Percentiles rank a stretch among this genome's conserved stretches.
Evolutionary conservation across 129 eudicot genomes (phyloP).

Genomic region (Centrapalus pauciflorus): DNA sequence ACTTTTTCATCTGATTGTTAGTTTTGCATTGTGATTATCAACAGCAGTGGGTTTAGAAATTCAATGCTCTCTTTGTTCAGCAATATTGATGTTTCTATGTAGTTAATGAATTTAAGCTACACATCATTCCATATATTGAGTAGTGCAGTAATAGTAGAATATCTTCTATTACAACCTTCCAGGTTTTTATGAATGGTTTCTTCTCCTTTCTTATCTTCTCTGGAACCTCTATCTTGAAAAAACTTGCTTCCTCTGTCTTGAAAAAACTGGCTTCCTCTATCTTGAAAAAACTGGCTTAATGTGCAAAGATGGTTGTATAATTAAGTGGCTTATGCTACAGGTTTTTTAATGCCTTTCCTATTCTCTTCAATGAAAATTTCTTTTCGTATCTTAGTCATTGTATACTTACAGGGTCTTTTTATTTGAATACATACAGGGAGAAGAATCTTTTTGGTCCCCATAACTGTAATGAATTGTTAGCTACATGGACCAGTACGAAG

Average conservation of each 20-base stretch:
- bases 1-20: background rate
- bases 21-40: conserved; percentile 4
- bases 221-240: background rate
- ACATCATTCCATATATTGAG: background rate
- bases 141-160: background rate
- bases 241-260: background rate
- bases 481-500: conserved; percentile 85
- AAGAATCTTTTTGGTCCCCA: conserved; percentile 3
- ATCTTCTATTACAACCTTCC: background rate
- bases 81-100: background rate
- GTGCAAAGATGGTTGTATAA: conserved; percentile 7
- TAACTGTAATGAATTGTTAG: conserved; percentile 24
- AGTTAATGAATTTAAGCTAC: background rate
- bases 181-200: conserved; percentile 1
- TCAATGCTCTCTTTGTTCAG: background rate
- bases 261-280: too few relatives aligned
- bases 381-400: background rate
- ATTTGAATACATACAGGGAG: conserved; percentile 22
- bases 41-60: background rate
- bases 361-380: background rate
- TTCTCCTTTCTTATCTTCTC: conserved; percentile 1
- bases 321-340: conserved; percentile 7
- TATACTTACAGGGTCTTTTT: conserved; percentile 11
- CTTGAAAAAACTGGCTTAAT: background rate
- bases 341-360: conserved; percentile 12